A percentile compares a stretch with the other conserved stretches of the same genome.
Evolutionary conservation across 176 grass and related monocot genomes (phyloP).

Genomic region (sorghum (Sorghum bicolor)): DNA sequence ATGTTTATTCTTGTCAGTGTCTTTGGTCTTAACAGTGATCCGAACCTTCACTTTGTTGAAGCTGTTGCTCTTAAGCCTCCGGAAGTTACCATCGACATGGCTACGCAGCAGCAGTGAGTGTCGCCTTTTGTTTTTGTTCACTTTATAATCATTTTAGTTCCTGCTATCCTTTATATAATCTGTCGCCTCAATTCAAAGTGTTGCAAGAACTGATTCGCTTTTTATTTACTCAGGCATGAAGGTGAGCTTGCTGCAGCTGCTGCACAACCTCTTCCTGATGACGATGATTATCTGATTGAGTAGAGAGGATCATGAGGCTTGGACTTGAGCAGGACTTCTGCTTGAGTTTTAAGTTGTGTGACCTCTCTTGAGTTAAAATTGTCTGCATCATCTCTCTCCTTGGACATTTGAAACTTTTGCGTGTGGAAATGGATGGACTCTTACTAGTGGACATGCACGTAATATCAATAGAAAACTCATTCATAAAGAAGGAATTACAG

Average conservation of each 20-base stretch:
- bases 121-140: background rate
- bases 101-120: conserved; percentile 86
- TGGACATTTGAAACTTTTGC: conserved; percentile 17
- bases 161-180: background rate
- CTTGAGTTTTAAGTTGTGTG: conserved; percentile 24
- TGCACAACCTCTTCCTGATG: conserved; percentile 75
- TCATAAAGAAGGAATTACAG: too few species aligned
- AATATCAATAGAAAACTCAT: too few species aligned
- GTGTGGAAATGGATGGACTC: conserved; percentile 28
- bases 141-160: background rate
- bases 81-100: conserved; percentile 74
- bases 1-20: background rate
- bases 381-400: background rate
- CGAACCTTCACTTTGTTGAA: conserved; percentile 73
- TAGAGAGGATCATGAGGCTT: conserved; percentile 46
- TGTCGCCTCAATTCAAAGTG: background rate
- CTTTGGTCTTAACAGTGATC: conserved; percentile 42
- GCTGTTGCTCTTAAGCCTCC: conserved; percentile 81
- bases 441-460: too few species aligned
- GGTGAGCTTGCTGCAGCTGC: conserved; percentile 61
- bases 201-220: background rate
- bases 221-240: conserved; percentile 46
- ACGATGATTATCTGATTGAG: conserved; percentile 72
- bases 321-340: conserved; percentile 21
- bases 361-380: conserved; percentile 5